A percentile compares a stretch with the other conserved stretches of the same genome.
Evolutionary conservation across 371 early-diverging fungal species (phyloP).

Genomic region (Mortierella sp.): DNA sequence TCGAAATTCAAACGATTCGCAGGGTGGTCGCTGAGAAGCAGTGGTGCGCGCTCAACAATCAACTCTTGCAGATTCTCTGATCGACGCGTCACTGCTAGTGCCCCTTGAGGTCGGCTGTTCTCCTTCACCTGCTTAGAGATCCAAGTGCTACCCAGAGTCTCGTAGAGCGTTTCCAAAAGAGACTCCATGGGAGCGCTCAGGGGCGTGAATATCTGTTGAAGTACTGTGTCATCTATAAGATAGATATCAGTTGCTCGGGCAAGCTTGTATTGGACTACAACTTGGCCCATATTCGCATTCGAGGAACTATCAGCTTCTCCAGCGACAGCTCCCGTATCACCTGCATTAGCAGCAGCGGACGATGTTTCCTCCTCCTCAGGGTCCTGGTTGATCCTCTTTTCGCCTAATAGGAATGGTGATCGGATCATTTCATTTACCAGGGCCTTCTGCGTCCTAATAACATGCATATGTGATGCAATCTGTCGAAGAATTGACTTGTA

Average conservation of each 20-base stretch:
- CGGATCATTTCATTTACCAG: conserved; percentile 73
- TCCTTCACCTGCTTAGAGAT: conserved; percentile 75
- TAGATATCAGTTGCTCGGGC: conserved; percentile 81
- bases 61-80: conserved; percentile 72
- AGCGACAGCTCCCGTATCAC: conserved; percentile 23
- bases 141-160: conserved; percentile 76
- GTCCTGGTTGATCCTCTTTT: conserved; percentile 39
- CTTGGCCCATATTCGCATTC: conserved; percentile 33
- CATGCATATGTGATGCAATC: conserved; percentile 78
- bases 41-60: conserved; percentile 84
- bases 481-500: conserved; percentile 81
- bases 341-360: conserved; percentile 5
- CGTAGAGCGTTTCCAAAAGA: conserved; percentile 76
- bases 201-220: conserved; percentile 83
- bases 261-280: conserved; percentile 71
- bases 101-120: conserved; percentile 63
- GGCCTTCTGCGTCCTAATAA: conserved; percentile 59
- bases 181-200: conserved; percentile 77
- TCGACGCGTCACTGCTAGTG: conserved; percentile 60
- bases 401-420: conserved; percentile 69
- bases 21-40: conserved; percentile 79
- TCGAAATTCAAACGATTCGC: conserved; percentile 65
- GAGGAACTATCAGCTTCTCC: conserved; percentile 34
- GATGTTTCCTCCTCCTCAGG: conserved; percentile 20
- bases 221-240: conserved; percentile 84